Evolutionary conservation across 169 alveolate genomes (phyloP), one percentile per base, ranked within the genome.

Genomic region (Haemoproteus tartakovskyi): DNA sequence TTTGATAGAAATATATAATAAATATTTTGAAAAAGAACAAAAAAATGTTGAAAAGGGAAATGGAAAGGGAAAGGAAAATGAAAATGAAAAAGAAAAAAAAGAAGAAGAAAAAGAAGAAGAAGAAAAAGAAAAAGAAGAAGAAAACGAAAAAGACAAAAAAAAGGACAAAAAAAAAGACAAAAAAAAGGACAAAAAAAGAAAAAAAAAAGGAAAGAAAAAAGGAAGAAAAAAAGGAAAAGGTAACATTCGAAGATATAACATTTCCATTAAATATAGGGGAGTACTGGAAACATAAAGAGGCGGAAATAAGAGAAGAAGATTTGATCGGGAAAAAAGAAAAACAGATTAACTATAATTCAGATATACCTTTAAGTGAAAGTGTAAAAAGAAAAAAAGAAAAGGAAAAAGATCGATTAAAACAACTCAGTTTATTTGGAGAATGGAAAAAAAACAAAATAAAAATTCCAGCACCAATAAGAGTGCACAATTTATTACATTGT

Each of bases 371-470:
- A 36, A 78, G 87, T 40, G 89, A 87, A 40, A 81, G 87, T 24
- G 38, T 57, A 57, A 60, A 80, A 63, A 70, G 62, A 36, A 88
- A 84, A 40, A 78, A 80, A 78, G 91, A 87, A 36, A 67, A 64
- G 12, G 86, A 85, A 56, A 86, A 87, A 40, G 79, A 87, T 51
- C 64, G 67, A 52, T 91, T 87, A 51, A 82, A 83, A 46, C 94
- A 90, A 61, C 64, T 87, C 46, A 70, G 86, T 30, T 57, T 86
- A 56, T 64, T 90, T 78, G 85, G 52, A 36, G 92, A 91, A 79
- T 91, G 95, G 95, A 92, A 87, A 36, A 91, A 89, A 63, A 86
- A 80, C 67, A 89, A 89, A 63, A 78, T 86, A n/a, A 91, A 90
- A 60, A 82, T 89, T 18, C 95, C 95, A 16, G 87, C 92, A 22